These are phyloP conservation scores for Lentithecium fluviatile DNA, from an alignment of 495 filamentous ascomycete genomes.

Conservation along the genomic window DNA sequence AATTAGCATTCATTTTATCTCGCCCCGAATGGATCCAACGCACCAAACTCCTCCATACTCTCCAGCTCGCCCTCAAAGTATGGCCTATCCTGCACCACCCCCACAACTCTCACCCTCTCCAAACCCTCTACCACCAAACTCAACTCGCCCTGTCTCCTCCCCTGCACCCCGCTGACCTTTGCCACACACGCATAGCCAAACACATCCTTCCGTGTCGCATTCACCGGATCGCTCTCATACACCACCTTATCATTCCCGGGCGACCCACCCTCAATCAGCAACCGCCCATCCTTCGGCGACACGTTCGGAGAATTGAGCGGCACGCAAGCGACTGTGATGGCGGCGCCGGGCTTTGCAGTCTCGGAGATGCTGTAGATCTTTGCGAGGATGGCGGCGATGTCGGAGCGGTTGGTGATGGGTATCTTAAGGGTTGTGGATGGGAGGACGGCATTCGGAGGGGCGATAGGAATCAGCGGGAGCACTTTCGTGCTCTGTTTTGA, in stretches of 20 bases:
- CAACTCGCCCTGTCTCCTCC: constrained; percentile 72
- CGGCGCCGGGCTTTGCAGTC: constrained; percentile 60
- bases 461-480: constrained; percentile 73
- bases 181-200: constrained; percentile 75
- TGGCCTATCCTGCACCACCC: constrained; percentile 71
- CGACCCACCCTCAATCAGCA: constrained; percentile 59
- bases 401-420: constrained; percentile 71
- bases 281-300: constrained; percentile 62
- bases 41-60: constrained; percentile 62
- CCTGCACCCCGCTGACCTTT: constrained; percentile 80
- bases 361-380: constrained; percentile 68
- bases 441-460: constrained; percentile 71
- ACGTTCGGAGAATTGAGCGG: constrained; percentile 71
- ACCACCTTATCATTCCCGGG: constrained; percentile 43
- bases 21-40: constrained; percentile 10
- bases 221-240: constrained; percentile 54
- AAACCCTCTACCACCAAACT: constrained; percentile 83
- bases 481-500: constrained; percentile 42
- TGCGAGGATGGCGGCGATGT: constrained; percentile 78
- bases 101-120: constrained; percentile 71
- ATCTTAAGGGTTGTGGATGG: constrained; percentile 78
- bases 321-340: constrained; percentile 76
- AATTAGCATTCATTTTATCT: constrained; percentile 10
- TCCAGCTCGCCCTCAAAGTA: constrained; percentile 80
- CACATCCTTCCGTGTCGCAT: constrained; percentile 66